Base-by-base conservation (phyloP, 164 flowering plant species). In the Aristolochia fimbriata region DNA sequence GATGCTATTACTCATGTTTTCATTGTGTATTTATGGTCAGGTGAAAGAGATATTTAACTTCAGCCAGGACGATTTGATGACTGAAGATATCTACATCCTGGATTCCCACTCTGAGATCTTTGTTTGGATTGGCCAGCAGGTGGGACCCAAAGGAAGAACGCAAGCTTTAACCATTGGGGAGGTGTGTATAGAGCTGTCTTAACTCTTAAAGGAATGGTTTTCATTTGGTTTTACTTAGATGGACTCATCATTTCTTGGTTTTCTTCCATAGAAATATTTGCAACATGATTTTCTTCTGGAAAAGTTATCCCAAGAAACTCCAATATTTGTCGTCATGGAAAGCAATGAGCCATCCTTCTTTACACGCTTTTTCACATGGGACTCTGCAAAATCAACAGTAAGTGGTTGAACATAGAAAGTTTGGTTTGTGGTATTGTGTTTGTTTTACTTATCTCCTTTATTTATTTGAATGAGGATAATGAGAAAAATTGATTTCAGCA, bases 1-100 rank as follows among this genome's bases (percentile, higher is more conserved):
- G 27, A 50, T n/a, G 6, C 12, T 48, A 15, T 33, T 11, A 23
- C n/a, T 46, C n/a, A 15, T 30, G 20, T 4, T 6, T 27, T 31
- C n/a, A 13, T 52, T 41, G 15, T 20, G 17, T 27, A 15, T 69
- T n/a, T 41, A 30, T 15, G 68, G 79, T 70, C 85, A 94, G 99
- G 90, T 85, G 65, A 76, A 75, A 14, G 97, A 91, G 74, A 81
- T 94, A 59, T 83, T 76, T 74, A 94, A 82, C 71, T 94, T 91
- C 71, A 62, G 78, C 60, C 99, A 94, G 70, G 99, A 94, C 65
- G 99, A 94, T 81, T 70, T 94, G 80, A 91, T 91, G 97, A 88
- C 99, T 5, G 99, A 94, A 80, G 99, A 94, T 75, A 76, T 84
- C 60, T 91, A 80, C 68, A 80, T 94, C 71, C 68, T 94, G 65